Base-by-base conservation (phyloP, 768 basidiomycete species). In the Leucogyrophana mollusca region DNA sequence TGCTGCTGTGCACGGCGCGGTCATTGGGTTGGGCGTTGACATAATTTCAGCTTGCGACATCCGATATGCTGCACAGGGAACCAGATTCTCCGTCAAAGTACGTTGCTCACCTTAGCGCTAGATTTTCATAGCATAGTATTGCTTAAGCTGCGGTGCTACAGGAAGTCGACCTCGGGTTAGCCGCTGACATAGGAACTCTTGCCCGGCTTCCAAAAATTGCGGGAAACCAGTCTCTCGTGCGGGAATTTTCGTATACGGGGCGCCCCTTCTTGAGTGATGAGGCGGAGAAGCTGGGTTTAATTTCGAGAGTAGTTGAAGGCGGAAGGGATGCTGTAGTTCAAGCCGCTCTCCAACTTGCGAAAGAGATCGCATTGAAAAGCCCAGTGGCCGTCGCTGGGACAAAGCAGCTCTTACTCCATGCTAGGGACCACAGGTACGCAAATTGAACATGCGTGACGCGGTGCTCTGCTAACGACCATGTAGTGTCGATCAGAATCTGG, bases 131-230 rank as follows among this genome's bases (percentile, higher is more conserved):
- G 27, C 7, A 13, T 30, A 13, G 27, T 30, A 13, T 30, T 30
- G 27, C 27, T 30, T 13, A 30, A 6, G 27, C 17, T 33, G n/a
- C 25, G 18, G 9, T 10, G 20, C 9, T 35, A 10, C 57, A 91
- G 89, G 90, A 94, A 73, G 84, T 91, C 3, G 88, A 93, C 57
- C 76, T 93, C 20, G 92, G 88, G 0, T 72, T 95, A 1, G 92
- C 93, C 2, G 85, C 93, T 0, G 93, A 94, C 59, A 83, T 94
- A 33, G 94, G 94, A 0, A 83, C 90, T 0, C 78, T 95, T 5
- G 88, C 92, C 2, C 82, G 84, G 41, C 70, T 94, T 5, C 90
- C 88, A 0, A 89, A 90, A 56, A 73, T 89, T 37, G 77, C 78
- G 0, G 89, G 83, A 0, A 93, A 91, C 65, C 74, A 79, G 22